Evolutionary conservation across 2,329 filamentous ascomycete genomes (phyloP).

Genomic region (Zasmidium angulare): DNA sequence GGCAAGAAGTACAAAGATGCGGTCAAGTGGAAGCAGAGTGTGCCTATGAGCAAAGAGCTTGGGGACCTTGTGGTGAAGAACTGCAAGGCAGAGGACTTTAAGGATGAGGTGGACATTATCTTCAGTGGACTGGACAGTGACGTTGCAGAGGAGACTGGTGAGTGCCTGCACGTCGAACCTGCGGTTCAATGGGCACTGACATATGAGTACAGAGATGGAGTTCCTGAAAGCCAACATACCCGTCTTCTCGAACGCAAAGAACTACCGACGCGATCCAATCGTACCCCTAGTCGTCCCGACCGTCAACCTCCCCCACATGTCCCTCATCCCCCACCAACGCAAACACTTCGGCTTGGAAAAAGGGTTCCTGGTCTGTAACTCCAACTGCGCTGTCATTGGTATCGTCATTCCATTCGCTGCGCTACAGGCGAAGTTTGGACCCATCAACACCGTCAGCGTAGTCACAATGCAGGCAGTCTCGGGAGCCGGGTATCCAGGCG

Average conservation of each 20-base stretch:
- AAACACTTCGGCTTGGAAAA: conserved; percentile 69
- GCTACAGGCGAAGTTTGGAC: conserved; percentile 80
- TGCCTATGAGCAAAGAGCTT: conserved; percentile 73
- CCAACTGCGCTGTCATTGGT: conserved; percentile 95
- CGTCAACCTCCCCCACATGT: conserved; percentile 85
- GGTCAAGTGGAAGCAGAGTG: conserved; percentile 89
- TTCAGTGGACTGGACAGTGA: conserved; percentile 92
- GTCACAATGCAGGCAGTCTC: conserved; percentile 95
- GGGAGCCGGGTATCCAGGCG: conserved; percentile 85
- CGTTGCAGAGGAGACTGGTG: conserved; percentile 88
- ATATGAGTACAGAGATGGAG: conserved; percentile 66
- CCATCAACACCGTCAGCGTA: conserved; percentile 73
- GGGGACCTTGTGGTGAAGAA: conserved; percentile 81
- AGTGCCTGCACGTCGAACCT: conserved; percentile 24
- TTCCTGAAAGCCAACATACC: conserved; percentile 85
- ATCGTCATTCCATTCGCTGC: conserved; percentile 94
- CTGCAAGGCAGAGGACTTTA: conserved; percentile 78
- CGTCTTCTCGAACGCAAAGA: conserved; percentile 97
- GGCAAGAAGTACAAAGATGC: conserved; percentile 95
- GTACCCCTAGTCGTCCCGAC: conserved; percentile 94
- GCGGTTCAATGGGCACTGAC: conserved; percentile 9
- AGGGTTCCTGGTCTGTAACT: conserved; percentile 96
- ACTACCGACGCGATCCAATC: conserved; percentile 85
- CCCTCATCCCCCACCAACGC: conserved; percentile 86
- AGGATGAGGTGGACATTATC: conserved; percentile 80